A percentile compares a stretch with the other conserved stretches of the same genome.
Evolutionary conservation across 2,329 filamentous ascomycete species (phyloP).

Genomic region (Paecilomyces sp.): DNA sequence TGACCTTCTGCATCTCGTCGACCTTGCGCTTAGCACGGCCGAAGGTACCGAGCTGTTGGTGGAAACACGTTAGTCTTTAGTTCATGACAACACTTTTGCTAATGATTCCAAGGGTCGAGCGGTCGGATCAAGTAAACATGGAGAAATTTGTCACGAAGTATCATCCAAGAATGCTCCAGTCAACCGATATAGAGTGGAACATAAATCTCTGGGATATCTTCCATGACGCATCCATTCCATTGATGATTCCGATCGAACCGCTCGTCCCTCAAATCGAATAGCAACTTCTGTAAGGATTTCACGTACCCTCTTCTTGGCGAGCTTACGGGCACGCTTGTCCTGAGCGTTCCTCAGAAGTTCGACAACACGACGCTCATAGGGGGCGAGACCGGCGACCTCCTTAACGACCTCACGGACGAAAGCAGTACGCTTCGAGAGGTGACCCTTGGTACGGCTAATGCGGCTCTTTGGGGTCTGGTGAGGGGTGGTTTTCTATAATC

Average conservation of each 20-base stretch:
- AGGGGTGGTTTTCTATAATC: slow-evolving; percentile 70
- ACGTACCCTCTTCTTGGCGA: slow-evolving; percentile 96
- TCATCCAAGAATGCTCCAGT: neutral
- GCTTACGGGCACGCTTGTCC: slow-evolving; percentile 98
- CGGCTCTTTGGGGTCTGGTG: slow-evolving; percentile 67
- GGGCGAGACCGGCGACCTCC: slow-evolving; percentile 91
- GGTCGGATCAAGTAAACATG: neutral
- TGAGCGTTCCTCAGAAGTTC: slow-evolving; percentile 98
- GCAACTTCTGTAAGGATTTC: slow-evolving; percentile 1
- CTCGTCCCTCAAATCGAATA: neutral
- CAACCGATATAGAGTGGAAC: neutral
- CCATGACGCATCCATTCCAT: neutral
- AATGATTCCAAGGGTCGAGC: neutral
- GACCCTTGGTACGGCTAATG: slow-evolving; percentile 83
- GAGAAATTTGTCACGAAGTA: neutral
- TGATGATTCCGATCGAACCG: neutral
- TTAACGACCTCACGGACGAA: slow-evolving; percentile 97
- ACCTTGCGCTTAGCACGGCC: slow-evolving; percentile 99
- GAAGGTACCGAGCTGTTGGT: slow-evolving; percentile 82
- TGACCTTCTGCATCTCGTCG: slow-evolving; percentile 96
- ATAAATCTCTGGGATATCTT: neutral
- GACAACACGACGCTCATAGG: slow-evolving; percentile 97
- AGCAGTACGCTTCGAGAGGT: slow-evolving; percentile 91
- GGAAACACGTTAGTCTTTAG: slow-evolving; percentile 11
- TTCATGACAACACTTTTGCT: neutral